Evolutionary conservation across 2,329 filamentous ascomycete species (phyloP), one percentile per base, ranked within the genome.

Genomic region (Fusarium mexicanum): DNA sequence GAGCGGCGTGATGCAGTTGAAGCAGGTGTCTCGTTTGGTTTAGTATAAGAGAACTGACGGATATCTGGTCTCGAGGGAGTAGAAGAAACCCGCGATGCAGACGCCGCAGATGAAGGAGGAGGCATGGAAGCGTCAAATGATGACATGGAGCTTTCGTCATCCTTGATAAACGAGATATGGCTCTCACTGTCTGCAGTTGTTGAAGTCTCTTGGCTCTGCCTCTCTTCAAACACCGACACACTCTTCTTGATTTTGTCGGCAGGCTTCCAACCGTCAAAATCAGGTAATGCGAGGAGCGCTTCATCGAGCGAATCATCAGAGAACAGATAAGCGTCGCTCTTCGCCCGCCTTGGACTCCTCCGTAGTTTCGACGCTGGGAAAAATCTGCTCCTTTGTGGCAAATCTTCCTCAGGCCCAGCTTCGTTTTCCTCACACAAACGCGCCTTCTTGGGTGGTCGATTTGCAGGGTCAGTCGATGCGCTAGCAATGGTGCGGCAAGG

Each of bases 291-390:
- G 33, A 83, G 79, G 26, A 91, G 81, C 0, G 85, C 87, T 65
- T 90, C 88, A 35, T 90, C 88, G 46, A 90, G 82, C 0, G 88
- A 90, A 69, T 90, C 88, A 68, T 90, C 88, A 0, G 88, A 90
- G 76, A 89, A 83, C 24, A 89, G 72, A 63, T 86, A 84, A 3
- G 80, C 80, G 17, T 87, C 86, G 40, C 80, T 79, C 55, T 82
- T 83, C 41, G 80, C 78, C 43, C 78, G 75, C 24, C 74, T 72
- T 10, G 80, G 76, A 40, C 74, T 78, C 41, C 73, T 78, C 17
- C 66, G 64, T 40, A 72, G 73, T 55, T 80, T 81, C 14, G 77
- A 64, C 8, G 65, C 78, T 6, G 86, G 74, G 74, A 91, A 91
- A 78, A 90, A 91, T 66, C 84, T 90, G 83, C 89, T 91, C 60